A percentile compares a stretch with the other conserved stretches of the same genome.
Conservation (phyloP, 192 early-diverging fungal genomes). For the Coemansia sp. region DNA sequence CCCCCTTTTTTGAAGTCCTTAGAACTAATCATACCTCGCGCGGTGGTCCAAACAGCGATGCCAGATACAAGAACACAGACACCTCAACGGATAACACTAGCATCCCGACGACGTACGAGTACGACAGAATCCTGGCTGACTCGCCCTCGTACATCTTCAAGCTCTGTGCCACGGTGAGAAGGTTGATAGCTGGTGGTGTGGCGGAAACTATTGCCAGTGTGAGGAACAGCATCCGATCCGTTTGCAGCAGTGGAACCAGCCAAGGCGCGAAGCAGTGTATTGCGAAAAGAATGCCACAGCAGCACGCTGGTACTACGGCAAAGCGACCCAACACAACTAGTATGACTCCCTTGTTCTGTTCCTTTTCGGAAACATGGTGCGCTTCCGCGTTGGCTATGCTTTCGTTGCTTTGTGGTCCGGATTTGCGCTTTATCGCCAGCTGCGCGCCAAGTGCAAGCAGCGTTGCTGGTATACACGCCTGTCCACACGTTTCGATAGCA, state of each 20-base stretch:
- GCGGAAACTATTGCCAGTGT: conserved; percentile 63
- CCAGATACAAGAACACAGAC: conserved; percentile 11
- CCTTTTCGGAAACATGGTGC: conserved; percentile 2
- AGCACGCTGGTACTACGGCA: conserved; percentile 31
- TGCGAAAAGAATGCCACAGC: conserved; percentile 26
- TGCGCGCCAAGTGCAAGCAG: conserved; percentile 73
- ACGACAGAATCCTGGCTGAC: conserved; percentile 64
- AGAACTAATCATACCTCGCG: too few species aligned
- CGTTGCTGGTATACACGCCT: conserved; percentile 72
- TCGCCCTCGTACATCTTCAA: conserved; percentile 67
- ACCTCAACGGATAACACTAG: conserved; percentile 35
- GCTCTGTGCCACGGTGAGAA: conserved; percentile 67
- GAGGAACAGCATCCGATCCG: conserved; percentile 65
- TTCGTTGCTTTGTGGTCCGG: background rate
- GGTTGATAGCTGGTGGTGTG: conserved; percentile 68
- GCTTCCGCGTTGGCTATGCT: background rate
- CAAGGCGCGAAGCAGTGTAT: conserved; percentile 34
- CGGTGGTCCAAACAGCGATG: too few species aligned
- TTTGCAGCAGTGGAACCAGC: conserved; percentile 39
- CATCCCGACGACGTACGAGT: conserved; percentile 57
- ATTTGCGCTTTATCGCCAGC: conserved; percentile 21
- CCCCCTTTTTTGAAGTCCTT: too few species aligned
- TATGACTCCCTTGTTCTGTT: conserved; percentile 25
- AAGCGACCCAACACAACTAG: conserved; percentile 51
- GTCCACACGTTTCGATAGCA: conserved; percentile 67